Percentiles rank a stretch among this genome's conserved stretches.
phyloP scores from a whole-genome alignment of 805 yeast species.

The Saturnispora besseyi region DNA sequence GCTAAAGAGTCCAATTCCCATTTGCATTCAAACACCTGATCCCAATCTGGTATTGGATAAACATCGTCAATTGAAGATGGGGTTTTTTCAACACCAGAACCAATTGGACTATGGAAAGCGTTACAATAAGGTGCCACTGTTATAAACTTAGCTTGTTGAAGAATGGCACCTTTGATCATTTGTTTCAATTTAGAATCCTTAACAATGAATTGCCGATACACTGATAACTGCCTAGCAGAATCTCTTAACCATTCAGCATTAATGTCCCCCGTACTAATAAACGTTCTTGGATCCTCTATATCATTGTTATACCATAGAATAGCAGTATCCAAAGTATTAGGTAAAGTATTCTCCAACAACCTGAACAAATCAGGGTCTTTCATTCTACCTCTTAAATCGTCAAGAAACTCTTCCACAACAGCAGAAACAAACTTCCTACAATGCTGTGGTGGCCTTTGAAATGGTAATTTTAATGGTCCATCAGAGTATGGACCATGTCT shows the following conservation, averaged over 20 bases:
- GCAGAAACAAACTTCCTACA: constrained; percentile 67
- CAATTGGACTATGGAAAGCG: constrained; percentile 80
- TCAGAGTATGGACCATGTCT: constrained; percentile 48
- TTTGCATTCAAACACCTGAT: constrained; percentile 75
- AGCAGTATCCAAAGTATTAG: constrained; percentile 85
- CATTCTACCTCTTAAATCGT: constrained; percentile 41
- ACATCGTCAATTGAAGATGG: constrained; percentile 55
- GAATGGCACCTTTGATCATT: constrained; percentile 68
- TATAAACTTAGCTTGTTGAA: constrained; percentile 64
- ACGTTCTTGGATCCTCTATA: constrained; percentile 42
- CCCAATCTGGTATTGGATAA: constrained; percentile 61
- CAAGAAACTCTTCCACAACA: constrained; percentile 53
- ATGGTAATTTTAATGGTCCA: constrained; percentile 54
- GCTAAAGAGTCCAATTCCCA: constrained; percentile 84
- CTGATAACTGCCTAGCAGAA: constrained; percentile 73
- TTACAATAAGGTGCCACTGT: constrained; percentile 70
- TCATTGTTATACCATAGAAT: constrained; percentile 53
- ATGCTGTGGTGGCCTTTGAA: constrained; percentile 60
- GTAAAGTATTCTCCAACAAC: constrained; percentile 72
- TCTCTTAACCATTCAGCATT: constrained; percentile 93
- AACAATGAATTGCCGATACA: constrained; percentile 54
- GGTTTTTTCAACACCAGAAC: constrained; percentile 39
- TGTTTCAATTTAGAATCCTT: constrained; percentile 41
- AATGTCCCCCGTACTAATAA: constrained; percentile 85
- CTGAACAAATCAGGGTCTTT: constrained; percentile 60